Percentiles rank a stretch among this genome's conserved stretches.
Conservation (phyloP, 257 asterid genomes). For the Euphrasia confusa region DNA sequence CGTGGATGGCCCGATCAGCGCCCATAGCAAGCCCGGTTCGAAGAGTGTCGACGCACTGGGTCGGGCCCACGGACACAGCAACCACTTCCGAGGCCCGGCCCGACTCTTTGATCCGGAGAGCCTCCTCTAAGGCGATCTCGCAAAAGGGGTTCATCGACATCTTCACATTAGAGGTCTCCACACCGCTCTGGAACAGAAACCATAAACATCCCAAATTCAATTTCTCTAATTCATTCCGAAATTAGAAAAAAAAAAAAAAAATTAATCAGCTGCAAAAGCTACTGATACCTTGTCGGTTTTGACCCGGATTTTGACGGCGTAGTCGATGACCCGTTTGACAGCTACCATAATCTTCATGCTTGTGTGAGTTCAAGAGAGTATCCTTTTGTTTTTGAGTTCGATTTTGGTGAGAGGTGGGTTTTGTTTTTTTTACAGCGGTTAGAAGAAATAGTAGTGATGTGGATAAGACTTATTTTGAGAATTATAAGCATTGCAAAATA, state of each 20-base stretch:
- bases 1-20: slow-evolving; percentile 93
- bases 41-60: slow-evolving; percentile 72
- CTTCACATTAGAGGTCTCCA: slow-evolving; percentile 85
- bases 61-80: slow-evolving; percentile 79
- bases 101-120: slow-evolving; percentile 70
- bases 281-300: slow-evolving; percentile 73
- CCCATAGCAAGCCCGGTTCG: slow-evolving; percentile 99
- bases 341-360: slow-evolving; percentile 86
- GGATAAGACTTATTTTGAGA: too few relatives aligned
- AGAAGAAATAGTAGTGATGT: too few relatives aligned
- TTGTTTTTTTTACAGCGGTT: background rate
- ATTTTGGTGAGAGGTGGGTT: background rate
- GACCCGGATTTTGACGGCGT: slow-evolving; percentile 94
- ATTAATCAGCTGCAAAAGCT: background rate
- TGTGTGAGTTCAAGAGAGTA: slow-evolving; percentile 18
- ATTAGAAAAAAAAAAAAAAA: background rate
- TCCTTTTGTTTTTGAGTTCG: background rate
- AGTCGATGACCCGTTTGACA: slow-evolving; percentile 83
- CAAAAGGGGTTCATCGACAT: slow-evolving; percentile 99
- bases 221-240: background rate
- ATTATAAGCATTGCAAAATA: too few relatives aligned
- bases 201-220: background rate
- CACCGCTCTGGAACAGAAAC: slow-evolving; percentile 58
- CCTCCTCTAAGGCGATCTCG: slow-evolving; percentile 94
- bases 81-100: slow-evolving; percentile 91